Evolutionary conservation across 345 rosid species (phyloP), one percentile per base, ranked within the genome.

Genomic region (Diplotaxis tenuifolia): DNA sequence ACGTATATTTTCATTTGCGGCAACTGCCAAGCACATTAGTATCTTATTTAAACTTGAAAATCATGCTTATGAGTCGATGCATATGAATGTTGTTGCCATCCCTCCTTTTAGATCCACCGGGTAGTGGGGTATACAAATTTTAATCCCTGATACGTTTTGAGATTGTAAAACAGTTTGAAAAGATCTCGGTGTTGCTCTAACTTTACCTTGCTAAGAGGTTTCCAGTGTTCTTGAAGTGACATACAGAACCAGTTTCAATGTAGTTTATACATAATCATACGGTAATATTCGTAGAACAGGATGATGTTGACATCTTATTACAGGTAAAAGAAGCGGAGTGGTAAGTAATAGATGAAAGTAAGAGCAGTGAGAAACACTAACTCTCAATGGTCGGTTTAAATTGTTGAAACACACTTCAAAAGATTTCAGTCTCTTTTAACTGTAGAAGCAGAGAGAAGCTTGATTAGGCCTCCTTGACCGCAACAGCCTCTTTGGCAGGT

Each of bases 251-350:
- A 75, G 34, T 59, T 62, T 62, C 11, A 62, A 4, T 38, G 29
- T 75, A 68, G 49, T 52, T 61, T 31, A 45, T 63, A 47, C 21
- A 62, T 76, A 56, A 63, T 42, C 31, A 53, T 29, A 38, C 62
- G 63, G 66, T 61, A 54, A 11, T 5, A 1, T 11, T 22, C 12
- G 59, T 54, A 5, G 29, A 54, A 52, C 75, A 75, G 71, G 40
- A 70, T 68, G 71, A 21, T 70, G 11, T 29, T 49, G 72, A 77
- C 68, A 77, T 66, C 72, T 77, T 77, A 71, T 77, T 77, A 34
- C 27, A 58, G 63, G 72, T 59, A 27, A 62, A 25, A 71, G 2
- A 75, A 62, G 29, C 69, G 68, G 63, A 68, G 70, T 57, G 72
- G 62, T 70, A 64, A 71, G 67, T 76, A 76, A 64, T 47, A 76